Evolutionary conservation across 495 filamentous ascomycete genomes (phyloP).

Genomic region (Poronia punctata): DNA sequence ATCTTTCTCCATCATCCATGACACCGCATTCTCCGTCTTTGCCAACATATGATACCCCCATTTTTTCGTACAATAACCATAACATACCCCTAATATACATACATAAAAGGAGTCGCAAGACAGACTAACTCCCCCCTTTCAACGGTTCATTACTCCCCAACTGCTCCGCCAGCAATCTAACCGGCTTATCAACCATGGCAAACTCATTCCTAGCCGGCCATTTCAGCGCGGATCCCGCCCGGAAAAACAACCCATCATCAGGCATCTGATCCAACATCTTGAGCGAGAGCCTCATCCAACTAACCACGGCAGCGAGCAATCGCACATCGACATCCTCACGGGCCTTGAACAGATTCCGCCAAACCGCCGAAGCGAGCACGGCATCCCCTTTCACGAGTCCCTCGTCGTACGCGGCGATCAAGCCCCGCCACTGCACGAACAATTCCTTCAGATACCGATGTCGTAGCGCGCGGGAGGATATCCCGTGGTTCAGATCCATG

Average conservation of each 20-base stretch:
- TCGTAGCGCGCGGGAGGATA: conserved; percentile 56
- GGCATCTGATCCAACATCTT: conserved; percentile 53
- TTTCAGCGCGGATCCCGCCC: conserved; percentile 29
- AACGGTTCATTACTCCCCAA: not conserved
- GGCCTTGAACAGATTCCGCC: conserved; percentile 87
- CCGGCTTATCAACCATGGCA: conserved; percentile 31
- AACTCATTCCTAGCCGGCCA: conserved; percentile 37
- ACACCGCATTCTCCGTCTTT: not conserved
- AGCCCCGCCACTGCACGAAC: conserved; percentile 84
- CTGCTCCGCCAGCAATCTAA: conserved; percentile 16
- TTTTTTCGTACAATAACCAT: too few relatives aligned
- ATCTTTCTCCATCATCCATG: not conserved
- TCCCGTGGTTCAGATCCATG: conserved; percentile 65
- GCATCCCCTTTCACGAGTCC: conserved; percentile 77
- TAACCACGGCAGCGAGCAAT: conserved; percentile 64
- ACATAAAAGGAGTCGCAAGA: not conserved
- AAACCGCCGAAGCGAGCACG: conserved; percentile 78
- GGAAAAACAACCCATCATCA: conserved; percentile 44
- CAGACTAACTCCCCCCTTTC: not conserved
- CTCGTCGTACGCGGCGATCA: conserved; percentile 80
- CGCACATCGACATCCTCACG: conserved; percentile 62
- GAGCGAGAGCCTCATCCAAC: conserved; percentile 67
- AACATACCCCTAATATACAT: too few relatives aligned
- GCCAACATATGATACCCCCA: too few relatives aligned
- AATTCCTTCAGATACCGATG: conserved; percentile 88